Base-by-base conservation (phyloP, 768 basidiomycete species). In the Cystobasidium ongulense region DNA sequence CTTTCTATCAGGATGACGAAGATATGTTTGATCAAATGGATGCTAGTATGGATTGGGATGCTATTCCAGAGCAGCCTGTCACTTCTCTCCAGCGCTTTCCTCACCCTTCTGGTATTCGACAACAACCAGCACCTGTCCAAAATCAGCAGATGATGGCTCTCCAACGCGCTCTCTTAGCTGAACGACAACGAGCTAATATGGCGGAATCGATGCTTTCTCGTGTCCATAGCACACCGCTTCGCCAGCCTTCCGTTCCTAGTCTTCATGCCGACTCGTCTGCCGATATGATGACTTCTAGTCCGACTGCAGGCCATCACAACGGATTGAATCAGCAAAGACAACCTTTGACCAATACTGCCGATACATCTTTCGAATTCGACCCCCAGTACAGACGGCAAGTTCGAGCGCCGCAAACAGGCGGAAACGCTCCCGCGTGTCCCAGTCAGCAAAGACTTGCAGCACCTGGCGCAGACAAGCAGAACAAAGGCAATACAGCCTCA, bases 291-390 rank as follows among this genome's bases (percentile, higher is more conserved):
- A 59, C 29, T 59, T 59, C 57, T 27, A 59, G 57, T 29, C 57
- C 57, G 25, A 29, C 57, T 11, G 57, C 27, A 4, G 29, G 57
- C 57, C 57, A 59, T 13, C 25, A 50, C 3, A 50, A 50, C 21
- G 46, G 46, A 17, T 3, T 50, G 18, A 50, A 3, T 17, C 46
- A 50, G 46, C 46, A 50, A 50, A 50, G 46, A 50, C 46, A 7
- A 21, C 7, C n/a, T n/a, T 11, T 50, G 15, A 4, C 46, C 21
- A 8, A 50, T 50, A 21, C 46, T 50, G 46, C 46, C 15, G 46
- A n/a, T n/a, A 50, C 46, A 4, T 59, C 57, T 27, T 59, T 59
- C 33, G 57, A 59, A 59, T 59, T 59, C 21, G 57, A 59, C 21
- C 29, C 8, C 11, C 25, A 59, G 2, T 59, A 7, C 27, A 27